Percentiles rank a stretch among this genome's conserved stretches.
Evolutionary conservation across 2,329 filamentous ascomycete species (phyloP).

Genomic region (Apiospora malaysiana): DNA sequence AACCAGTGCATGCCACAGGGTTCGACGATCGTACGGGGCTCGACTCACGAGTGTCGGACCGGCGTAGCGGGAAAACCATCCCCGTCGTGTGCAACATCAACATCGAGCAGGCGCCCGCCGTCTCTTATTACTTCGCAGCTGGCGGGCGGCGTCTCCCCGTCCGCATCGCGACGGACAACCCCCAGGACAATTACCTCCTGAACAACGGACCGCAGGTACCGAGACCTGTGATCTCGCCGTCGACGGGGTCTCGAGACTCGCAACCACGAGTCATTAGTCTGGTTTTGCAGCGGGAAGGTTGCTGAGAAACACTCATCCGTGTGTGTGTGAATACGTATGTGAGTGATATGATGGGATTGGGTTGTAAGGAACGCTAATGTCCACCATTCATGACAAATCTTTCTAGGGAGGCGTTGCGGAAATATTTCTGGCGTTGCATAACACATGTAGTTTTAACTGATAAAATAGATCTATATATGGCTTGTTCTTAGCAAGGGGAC

Average conservation of each 20-base stretch:
- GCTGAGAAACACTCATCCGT: not conserved
- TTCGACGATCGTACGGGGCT: not conserved
- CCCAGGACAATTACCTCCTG: not conserved
- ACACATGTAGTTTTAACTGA: not conserved
- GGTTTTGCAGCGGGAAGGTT: not conserved
- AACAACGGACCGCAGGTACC: conserved; percentile 8
- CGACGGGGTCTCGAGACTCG: not conserved
- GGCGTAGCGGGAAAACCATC: not conserved
- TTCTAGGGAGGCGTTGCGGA: not conserved
- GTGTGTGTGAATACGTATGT: no score
- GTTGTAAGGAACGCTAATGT: not conserved
- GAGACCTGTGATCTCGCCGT: not conserved
- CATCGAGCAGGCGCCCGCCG: conserved; percentile 16
- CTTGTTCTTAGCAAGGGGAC: not conserved
- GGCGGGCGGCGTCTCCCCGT: conserved; percentile 12
- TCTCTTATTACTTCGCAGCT: conserved; percentile 10
- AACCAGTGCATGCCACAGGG: not conserved
- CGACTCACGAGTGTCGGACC: no score
- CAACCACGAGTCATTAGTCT: not conserved
- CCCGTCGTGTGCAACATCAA: conserved; percentile 1
- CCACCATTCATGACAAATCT: not conserved
- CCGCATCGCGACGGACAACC: not conserved
- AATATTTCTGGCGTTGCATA: not conserved
- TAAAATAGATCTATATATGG: not conserved
- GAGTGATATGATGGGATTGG: no score